Conservation (phyloP, 805 yeast genomes). For the Saturnispora hagleri region DNA sequence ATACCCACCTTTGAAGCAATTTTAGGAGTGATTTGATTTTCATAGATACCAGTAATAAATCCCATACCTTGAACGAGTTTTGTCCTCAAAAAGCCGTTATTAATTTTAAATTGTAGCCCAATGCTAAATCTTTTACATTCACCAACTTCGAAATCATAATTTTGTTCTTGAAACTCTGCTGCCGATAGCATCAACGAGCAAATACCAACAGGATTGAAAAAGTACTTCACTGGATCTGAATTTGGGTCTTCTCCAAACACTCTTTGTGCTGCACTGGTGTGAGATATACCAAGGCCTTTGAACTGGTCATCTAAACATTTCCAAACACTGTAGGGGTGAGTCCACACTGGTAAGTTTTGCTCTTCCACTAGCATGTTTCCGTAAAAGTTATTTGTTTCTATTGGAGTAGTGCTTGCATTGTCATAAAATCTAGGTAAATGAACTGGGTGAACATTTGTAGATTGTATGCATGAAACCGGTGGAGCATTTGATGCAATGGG, state of each 20-base stretch:
- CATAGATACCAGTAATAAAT: constrained; percentile 53
- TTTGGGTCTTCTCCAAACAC: constrained; percentile 63
- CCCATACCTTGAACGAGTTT: constrained; percentile 81
- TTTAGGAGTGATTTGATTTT: constrained; percentile 44
- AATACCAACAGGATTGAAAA: constrained; percentile 61
- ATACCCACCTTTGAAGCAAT: constrained; percentile 61
- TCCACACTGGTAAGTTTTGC: constrained; percentile 66
- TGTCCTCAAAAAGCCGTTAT: constrained; percentile 26
- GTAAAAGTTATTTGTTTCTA: constrained; percentile 73
- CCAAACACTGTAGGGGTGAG: constrained; percentile 78
- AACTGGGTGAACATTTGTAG: constrained; percentile 60
- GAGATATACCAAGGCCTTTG: constrained; percentile 60
- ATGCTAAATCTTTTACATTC: constrained; percentile 26
- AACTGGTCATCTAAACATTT: constrained; percentile 32
- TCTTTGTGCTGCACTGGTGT: constrained; percentile 46
- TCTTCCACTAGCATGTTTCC: constrained; percentile 60
- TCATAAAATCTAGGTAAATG: constrained; percentile 44
- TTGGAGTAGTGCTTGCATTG: constrained; percentile 32
- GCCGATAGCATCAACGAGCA: constrained; percentile 50
- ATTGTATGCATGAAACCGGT: constrained; percentile 16
- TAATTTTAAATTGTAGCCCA: constrained; percentile 26
- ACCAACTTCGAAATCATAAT: constrained; percentile 22
- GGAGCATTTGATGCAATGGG: constrained; percentile 15
- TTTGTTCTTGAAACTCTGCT: constrained; percentile 28
- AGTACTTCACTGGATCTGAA: constrained; percentile 35